Percentiles rank a stretch among this genome's conserved stretches.
Evolutionary conservation across 208 protist species (phyloP).

Genomic region (Leishmania tropica): DNA sequence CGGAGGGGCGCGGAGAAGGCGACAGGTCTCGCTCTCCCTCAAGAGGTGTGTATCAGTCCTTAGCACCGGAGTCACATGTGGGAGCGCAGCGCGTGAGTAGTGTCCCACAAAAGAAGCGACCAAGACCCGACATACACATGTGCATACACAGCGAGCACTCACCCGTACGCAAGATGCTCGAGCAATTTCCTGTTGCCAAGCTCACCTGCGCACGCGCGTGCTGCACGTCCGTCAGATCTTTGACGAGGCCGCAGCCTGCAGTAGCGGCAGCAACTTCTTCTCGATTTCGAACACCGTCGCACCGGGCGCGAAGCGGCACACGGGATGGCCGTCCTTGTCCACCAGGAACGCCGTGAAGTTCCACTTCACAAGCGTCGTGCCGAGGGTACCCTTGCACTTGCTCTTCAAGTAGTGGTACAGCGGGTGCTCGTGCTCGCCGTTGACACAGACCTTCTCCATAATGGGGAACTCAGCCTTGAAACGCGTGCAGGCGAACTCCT

Average conservation of each 20-base stretch:
- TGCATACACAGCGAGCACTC: not conserved
- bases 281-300: constrained; percentile 54
- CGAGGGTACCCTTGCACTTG: constrained; percentile 55
- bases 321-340: constrained; percentile 64
- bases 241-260: constrained; percentile 9
- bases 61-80: not conserved
- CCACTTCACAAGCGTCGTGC: constrained; percentile 87
- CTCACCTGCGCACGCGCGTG: not conserved
- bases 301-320: constrained; percentile 76
- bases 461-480: constrained; percentile 83
- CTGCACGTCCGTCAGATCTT: not conserved
- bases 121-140: too few relatives aligned
- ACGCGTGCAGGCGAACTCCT: constrained; percentile 69
- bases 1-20: not conserved
- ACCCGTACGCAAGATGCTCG: not conserved
- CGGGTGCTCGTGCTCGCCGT: constrained; percentile 78
- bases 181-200: not conserved
- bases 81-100: not conserved
- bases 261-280: constrained; percentile 60
- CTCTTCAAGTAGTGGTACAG: constrained; percentile 88
- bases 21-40: not conserved
- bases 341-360: constrained; percentile 95
- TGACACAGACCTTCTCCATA: constrained; percentile 92
- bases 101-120: not conserved
- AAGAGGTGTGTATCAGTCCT: not conserved